phyloP scores from a whole-genome alignment of 345 rosid genomes.

The Gossypium turneri region DNA sequence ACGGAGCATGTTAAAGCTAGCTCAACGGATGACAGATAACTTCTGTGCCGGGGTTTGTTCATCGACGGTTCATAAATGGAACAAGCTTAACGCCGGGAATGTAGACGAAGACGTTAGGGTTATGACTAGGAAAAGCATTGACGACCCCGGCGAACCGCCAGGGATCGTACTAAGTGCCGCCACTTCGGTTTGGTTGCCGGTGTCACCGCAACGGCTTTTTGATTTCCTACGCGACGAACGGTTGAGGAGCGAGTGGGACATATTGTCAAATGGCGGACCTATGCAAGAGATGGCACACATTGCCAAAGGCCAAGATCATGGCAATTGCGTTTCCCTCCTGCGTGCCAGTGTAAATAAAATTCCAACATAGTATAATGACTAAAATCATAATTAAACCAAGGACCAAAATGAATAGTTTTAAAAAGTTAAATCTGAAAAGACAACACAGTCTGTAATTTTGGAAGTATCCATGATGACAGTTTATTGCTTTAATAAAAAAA shows the following conservation, averaged over 20 bases:
- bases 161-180: conserved; percentile 90
- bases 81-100: conserved; percentile 60
- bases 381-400: no score
- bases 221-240: conserved; percentile 81
- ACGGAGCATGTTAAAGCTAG: conserved; percentile 93
- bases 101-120: conserved; percentile 84
- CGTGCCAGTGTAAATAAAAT: conserved; percentile 60
- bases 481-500: neutral
- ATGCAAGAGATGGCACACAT: conserved; percentile 98
- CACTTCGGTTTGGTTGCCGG: conserved; percentile 91
- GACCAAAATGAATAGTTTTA: neutral
- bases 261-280: conserved; percentile 88
- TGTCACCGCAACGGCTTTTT: conserved; percentile 66
- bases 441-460: conserved; percentile 7
- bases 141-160: conserved; percentile 96
- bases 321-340: conserved; percentile 92
- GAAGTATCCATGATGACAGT: conserved; percentile 2
- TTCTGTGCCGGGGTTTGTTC: conserved; percentile 96
- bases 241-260: conserved; percentile 91
- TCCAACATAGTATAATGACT: no score
- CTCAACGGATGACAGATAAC: conserved; percentile 86
- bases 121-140: conserved; percentile 79
- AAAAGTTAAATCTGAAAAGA: neutral
- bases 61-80: conserved; percentile 82
- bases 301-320: conserved; percentile 90